Base-by-base conservation (phyloP, 208 protist species). In the Entamoeba invadens region DNA sequence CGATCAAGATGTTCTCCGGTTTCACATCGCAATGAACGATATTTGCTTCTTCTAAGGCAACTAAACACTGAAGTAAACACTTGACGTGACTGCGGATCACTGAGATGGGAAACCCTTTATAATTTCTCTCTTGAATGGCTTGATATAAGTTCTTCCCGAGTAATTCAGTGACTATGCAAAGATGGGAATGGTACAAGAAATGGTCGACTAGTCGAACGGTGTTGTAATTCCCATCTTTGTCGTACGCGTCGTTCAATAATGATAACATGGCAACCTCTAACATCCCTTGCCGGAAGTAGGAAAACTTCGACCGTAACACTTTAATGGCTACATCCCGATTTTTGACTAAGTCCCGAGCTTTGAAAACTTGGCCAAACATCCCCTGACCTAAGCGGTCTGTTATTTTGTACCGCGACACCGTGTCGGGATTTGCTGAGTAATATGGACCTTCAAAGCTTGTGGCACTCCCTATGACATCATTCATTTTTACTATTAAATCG, bases 321-420 rank as follows among this genome's bases (percentile, higher is more conserved):
- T 96, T 96, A 14, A 96, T 31, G 3, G 95, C 95, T 38, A 94
- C 92, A 4, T 51, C 44, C n/a, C n/a, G 25, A 44, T 95, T 68
- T 45, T 5, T 50, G 12, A 93, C 92, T 45, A 95, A 72, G 50
- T 96, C 95, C 4, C 77, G 42, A 35, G 50, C 94, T 42, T 97
- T 97, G 6, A 97, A 92, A 25, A 98, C 97, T 91, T 98, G 97
- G 51, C 98, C 97, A 94, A 98, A 98, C 0, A 96, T 97, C 25
- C 98, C 98, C 57, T 97, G 96, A 25, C 98, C 98, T 44, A 92
- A 44, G 6, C 38, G 6, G 5, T 45, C 91, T 38, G 14, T 31
- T 46, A 92, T 92, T 45, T 92, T 45, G 45, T 92, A 92, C 35
- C 91, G 31, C 38, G 57, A 87, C 31, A 87, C 57, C 2, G 57